A percentile compares a stretch with the other conserved stretches of the same genome.
Conservation (phyloP, 768 basidiomycete genomes). For the Phylloporus sp. region DNA sequence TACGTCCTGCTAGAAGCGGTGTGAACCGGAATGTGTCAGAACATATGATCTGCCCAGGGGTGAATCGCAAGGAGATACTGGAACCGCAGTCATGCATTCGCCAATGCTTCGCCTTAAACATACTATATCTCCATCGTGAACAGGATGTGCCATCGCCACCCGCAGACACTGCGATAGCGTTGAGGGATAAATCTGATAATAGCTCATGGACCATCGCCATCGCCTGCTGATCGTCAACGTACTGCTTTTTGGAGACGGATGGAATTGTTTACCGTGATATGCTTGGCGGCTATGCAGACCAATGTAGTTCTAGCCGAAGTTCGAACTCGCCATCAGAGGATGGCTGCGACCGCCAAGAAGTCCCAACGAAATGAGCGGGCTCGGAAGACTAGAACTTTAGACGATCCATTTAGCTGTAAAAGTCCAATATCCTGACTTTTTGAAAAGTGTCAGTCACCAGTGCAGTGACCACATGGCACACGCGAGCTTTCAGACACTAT, state of each 20-base stretch:
- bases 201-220: not conserved
- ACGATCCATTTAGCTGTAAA: no score
- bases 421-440: no score
- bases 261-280: not conserved
- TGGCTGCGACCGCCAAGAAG: no score
- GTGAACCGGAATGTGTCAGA: not conserved
- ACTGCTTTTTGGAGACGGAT: not conserved
- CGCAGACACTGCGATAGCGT: not conserved
- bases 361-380: no score
- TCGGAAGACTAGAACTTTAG: no score
- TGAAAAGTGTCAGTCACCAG: no score
- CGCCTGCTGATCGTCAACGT: not conserved
- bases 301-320: no score
- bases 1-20: not conserved
- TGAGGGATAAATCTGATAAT: not conserved
- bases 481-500: no score
- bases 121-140: not conserved
- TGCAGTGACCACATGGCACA: no score
- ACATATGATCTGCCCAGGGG: not conserved
- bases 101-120: not conserved
- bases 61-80: not conserved
- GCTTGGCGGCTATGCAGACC: not conserved
- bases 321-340: no score
- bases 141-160: not conserved
- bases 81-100: slow-evolving; percentile 7